phyloP scores from a whole-genome alignment of 2,329 filamentous ascomycete species.

The Colletotrichum coccodes region DNA sequence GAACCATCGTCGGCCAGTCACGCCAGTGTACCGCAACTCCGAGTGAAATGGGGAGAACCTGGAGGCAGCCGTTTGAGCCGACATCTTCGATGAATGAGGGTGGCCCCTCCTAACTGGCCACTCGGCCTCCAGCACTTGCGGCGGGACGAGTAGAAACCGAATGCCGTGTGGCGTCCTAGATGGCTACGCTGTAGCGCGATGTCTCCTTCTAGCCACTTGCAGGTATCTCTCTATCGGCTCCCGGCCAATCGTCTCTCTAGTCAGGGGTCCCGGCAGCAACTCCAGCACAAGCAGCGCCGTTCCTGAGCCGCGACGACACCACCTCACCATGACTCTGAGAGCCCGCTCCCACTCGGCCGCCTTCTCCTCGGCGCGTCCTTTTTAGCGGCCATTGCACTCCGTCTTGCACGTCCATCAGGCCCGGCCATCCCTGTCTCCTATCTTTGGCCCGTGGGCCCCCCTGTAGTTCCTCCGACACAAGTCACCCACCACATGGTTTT shows the following conservation, averaged over 20 bases:
- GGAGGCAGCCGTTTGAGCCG: background rate
- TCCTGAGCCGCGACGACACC: constrained; percentile 25
- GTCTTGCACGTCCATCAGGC: background rate
- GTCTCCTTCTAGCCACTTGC: too few relatives aligned
- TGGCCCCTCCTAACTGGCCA: constrained; percentile 9
- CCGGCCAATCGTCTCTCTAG: constrained; percentile 14
- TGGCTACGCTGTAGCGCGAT: background rate
- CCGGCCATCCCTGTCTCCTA: constrained; percentile 4
- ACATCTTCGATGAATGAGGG: constrained; percentile 18
- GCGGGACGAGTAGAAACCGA: constrained; percentile 18
- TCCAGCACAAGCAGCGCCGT: constrained; percentile 16
- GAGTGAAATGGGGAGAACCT: background rate
- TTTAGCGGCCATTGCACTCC: constrained; percentile 6
- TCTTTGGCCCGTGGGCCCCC: background rate
- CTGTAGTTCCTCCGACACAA: constrained; percentile 5
- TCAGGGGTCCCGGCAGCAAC: constrained; percentile 23
- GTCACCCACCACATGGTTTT: background rate
- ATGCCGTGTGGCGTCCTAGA: constrained; percentile 17
- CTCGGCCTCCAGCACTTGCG: background rate
- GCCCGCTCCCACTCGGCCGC: background rate
- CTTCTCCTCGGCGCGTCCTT: constrained; percentile 15
- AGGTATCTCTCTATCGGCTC: constrained; percentile 11
- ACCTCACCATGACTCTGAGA: background rate
- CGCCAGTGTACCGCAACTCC: background rate
- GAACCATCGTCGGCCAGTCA: too few relatives aligned